Percentiles rank a stretch among this genome's conserved stretches.
Evolutionary conservation across 805 yeast genomes (phyloP).

Genomic region (Diddensiella caesifluorescens): DNA sequence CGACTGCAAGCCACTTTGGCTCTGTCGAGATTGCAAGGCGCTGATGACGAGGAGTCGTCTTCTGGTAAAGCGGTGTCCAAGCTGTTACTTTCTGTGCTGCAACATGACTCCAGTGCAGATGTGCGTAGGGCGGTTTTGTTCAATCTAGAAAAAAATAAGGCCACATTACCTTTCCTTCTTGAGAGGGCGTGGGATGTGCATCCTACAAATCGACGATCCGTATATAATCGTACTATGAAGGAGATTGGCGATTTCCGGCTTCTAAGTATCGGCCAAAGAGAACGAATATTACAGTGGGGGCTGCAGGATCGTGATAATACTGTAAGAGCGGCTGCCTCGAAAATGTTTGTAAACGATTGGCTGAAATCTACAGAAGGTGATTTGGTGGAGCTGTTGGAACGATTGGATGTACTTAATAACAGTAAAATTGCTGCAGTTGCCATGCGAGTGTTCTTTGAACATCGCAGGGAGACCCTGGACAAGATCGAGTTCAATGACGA

Average conservation of each 20-base stretch:
- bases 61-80: constrained; percentile 32
- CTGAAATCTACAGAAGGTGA: constrained; percentile 61
- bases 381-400: constrained; percentile 62
- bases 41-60: constrained; percentile 33
- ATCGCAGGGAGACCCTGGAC: constrained; percentile 57
- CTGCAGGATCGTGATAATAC: constrained; percentile 74
- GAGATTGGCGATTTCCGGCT: constrained; percentile 59
- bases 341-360: constrained; percentile 71
- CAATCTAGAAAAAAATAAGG: constrained; percentile 53
- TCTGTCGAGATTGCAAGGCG: constrained; percentile 69
- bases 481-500: constrained; percentile 57
- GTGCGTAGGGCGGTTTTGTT: constrained; percentile 80
- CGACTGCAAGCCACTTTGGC: constrained; percentile 82
- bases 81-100: constrained; percentile 50
- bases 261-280: constrained; percentile 52
- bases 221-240: constrained; percentile 63
- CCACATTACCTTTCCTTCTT: constrained; percentile 53
- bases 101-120: constrained; percentile 79
- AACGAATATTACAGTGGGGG: constrained; percentile 74
- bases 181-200: constrained; percentile 82
- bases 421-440: constrained; percentile 65
- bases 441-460: constrained; percentile 54
- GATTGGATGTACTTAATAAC: constrained; percentile 63
- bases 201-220: constrained; percentile 61
- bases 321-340: constrained; percentile 67